A percentile compares a stretch with the other conserved stretches of the same genome.
Conservation (phyloP, 2,329 filamentous ascomycete genomes). For the Sclerotinia glacialis region DNA sequence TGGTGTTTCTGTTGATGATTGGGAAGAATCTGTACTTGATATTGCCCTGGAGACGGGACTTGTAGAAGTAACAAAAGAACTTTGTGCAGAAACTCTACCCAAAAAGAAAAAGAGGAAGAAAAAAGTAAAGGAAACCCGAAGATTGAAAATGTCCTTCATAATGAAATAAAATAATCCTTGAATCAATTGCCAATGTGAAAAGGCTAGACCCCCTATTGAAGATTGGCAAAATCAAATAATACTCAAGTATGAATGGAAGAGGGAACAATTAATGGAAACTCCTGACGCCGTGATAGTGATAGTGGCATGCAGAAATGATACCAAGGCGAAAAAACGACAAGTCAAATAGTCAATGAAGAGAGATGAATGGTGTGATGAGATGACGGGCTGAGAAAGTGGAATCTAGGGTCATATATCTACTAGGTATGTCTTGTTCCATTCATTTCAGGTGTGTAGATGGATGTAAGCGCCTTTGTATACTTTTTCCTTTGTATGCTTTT, state of each 20-base stretch:
- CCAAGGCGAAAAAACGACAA: background rate
- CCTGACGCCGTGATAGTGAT: slow-evolving; percentile 18
- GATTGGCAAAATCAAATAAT: background rate
- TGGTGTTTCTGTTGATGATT: slow-evolving; percentile 21
- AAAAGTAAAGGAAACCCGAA: slow-evolving; percentile 9
- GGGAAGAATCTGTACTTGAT: background rate
- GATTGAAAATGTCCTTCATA: background rate
- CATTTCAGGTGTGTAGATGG: background rate
- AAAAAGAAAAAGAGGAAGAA: slow-evolving; percentile 31
- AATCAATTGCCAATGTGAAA: background rate
- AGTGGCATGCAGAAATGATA: slow-evolving; percentile 10
- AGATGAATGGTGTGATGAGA: background rate
- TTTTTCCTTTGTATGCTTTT: background rate
- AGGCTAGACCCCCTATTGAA: background rate
- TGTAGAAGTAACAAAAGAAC: slow-evolving; percentile 4
- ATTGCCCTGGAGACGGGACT: background rate
- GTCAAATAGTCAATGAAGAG: background rate
- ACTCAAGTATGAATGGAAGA: background rate
- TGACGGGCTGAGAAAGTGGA: background rate
- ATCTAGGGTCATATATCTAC: background rate
- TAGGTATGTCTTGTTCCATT: background rate
- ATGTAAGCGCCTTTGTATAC: background rate
- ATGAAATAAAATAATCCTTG: slow-evolving; percentile 2
- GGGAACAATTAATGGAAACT: background rate
- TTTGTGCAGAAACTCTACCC: slow-evolving; percentile 30